phyloP scores from a whole-genome alignment of 306 rosid species.

The Castanopsis chinensis region DNA sequence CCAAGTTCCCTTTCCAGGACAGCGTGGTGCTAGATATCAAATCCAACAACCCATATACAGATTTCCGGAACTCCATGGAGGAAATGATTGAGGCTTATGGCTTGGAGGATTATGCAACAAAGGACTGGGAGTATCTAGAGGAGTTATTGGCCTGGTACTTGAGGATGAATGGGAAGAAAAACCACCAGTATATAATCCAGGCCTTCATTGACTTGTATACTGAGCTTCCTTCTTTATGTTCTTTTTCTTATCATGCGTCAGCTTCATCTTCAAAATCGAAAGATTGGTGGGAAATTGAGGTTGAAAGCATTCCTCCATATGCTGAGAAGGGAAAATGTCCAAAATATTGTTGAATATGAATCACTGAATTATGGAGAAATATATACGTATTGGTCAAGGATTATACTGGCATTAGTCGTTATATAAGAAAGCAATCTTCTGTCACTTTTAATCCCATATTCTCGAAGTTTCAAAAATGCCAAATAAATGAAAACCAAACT shows the following conservation, averaged over 20 bases:
- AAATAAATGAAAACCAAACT: too few relatives aligned
- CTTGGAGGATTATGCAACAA: not conserved
- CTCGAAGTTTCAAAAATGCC: too few relatives aligned
- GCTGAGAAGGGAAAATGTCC: not conserved
- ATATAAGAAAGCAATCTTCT: not conserved
- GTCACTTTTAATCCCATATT: not conserved
- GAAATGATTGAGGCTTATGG: not conserved
- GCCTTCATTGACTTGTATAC: slow-evolving; percentile 2
- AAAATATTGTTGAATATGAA: not conserved
- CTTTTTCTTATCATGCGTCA: not conserved
- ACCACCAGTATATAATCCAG: not conserved
- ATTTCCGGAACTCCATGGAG: slow-evolving; percentile 9
- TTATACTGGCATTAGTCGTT: not conserved
- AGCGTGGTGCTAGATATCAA: not conserved
- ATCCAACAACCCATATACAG: not conserved
- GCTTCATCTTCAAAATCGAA: not conserved
- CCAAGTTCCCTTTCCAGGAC: not conserved
- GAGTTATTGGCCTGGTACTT: slow-evolving; percentile 3
- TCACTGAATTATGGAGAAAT: not conserved
- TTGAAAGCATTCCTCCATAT: not conserved
- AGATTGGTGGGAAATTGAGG: not conserved
- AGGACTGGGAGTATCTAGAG: not conserved
- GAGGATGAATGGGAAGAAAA: slow-evolving; percentile 7
- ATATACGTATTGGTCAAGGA: not conserved
- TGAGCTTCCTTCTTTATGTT: not conserved